Evolutionary conservation across 2,329 filamentous ascomycete species (phyloP).

Genomic region (Harringtonia lauricola): DNA sequence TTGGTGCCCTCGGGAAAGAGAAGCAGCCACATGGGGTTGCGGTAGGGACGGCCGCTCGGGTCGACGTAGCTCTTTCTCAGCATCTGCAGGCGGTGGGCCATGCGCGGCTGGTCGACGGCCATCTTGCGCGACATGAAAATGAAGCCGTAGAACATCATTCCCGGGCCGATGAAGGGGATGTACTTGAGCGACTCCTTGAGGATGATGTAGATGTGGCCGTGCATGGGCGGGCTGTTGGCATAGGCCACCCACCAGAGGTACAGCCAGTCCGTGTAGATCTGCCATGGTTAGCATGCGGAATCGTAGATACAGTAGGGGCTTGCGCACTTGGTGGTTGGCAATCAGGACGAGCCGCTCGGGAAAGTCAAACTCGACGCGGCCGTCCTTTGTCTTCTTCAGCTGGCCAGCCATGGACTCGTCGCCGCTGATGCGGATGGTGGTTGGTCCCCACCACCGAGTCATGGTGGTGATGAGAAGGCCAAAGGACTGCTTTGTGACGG

Average conservation of each 20-base stretch:
- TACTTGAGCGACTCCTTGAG: conserved; percentile 78
- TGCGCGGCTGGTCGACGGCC: conserved; percentile 64
- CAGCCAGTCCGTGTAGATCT: conserved; percentile 83
- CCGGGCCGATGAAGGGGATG: conserved; percentile 68
- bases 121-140: conserved; percentile 89
- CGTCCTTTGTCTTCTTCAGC: conserved; percentile 57
- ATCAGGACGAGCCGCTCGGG: conserved; percentile 74
- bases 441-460: conserved; percentile 83
- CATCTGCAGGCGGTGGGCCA: conserved; percentile 62
- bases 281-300: conserved; percentile 15
- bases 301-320: too few relatives aligned
- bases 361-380: conserved; percentile 66
- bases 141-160: conserved; percentile 80
- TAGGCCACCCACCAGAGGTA: conserved; percentile 95
- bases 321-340: conserved; percentile 71
- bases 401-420: conserved; percentile 70
- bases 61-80: conserved; percentile 48
- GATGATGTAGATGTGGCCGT: conserved; percentile 83
- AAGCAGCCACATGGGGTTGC: conserved; percentile 81
- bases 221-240: conserved; percentile 61
- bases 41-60: conserved; percentile 41
- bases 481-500: conserved; percentile 76
- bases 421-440: conserved; percentile 70
- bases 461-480: conserved; percentile 67
- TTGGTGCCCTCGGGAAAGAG: conserved; percentile 87